These are phyloP conservation scores for Trypanosoma theileri DNA, from an alignment of 208 protist species.

Conservation along the genomic window DNA sequence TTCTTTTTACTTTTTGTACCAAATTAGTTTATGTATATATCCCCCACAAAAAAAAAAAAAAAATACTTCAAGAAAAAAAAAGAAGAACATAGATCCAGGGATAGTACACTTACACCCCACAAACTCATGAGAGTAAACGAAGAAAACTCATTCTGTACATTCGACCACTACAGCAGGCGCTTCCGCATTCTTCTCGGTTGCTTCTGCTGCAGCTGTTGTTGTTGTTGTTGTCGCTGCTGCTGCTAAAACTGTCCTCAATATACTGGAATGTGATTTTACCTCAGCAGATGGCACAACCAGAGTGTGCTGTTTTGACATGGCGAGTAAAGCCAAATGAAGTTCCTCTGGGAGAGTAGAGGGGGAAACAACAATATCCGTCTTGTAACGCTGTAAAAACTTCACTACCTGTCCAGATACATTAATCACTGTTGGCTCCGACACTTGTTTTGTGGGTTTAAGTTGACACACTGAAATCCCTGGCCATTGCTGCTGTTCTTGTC, in stretches of 20 bases:
- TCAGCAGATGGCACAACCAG: conserved; percentile 48
- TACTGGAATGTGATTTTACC: background rate
- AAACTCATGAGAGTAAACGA: too few relatives aligned
- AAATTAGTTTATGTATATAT: background rate
- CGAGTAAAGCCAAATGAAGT: conserved; percentile 57
- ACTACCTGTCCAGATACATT: conserved; percentile 55
- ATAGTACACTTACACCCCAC: too few relatives aligned
- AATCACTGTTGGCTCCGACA: conserved; percentile 31
- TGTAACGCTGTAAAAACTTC: conserved; percentile 53
- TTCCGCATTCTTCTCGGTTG: background rate
- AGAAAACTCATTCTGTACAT: background rate
- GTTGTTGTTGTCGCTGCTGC: background rate
- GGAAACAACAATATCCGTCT: conserved; percentile 63
- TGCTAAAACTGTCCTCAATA: background rate
- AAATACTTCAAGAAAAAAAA: background rate
- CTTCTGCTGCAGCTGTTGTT: background rate
- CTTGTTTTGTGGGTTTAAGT: conserved; percentile 69
- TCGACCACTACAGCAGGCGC: background rate
- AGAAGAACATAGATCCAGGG: background rate
- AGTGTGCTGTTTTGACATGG: conserved; percentile 59
- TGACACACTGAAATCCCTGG: conserved; percentile 47
- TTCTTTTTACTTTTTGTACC: too few relatives aligned
- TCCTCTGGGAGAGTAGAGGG: conserved; percentile 42
- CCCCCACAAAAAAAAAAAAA: background rate
- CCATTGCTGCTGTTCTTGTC: conserved; percentile 28